Evolutionary conservation across 768 basidiomycete genomes (phyloP), one percentile per base, ranked within the genome.

Genomic region (Kwoniella dendrophila): DNA sequence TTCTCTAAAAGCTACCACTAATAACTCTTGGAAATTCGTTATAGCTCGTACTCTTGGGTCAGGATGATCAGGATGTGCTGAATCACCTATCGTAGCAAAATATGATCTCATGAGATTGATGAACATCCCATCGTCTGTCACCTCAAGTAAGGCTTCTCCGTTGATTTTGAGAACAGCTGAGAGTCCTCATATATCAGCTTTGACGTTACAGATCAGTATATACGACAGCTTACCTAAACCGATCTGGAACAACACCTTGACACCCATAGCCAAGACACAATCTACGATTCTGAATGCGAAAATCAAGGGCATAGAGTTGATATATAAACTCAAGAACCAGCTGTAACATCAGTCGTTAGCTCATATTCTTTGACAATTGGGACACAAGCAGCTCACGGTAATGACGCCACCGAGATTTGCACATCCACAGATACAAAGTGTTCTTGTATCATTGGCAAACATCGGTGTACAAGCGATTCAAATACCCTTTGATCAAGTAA

Each of bases 261-360:
- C 92, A 0, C 96, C 96, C 95, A 99, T 97, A 69, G 92, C 93
- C 81, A 97, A 88, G 82, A 97, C 94, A 77, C 94, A 97, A 76
- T 98, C 94, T 2, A 94, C 92, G 74, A 96, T 90, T 32, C 96
- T 86, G 83, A 96, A 99, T 0, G 95, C 95, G 73, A 98, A 99
- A 41, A 99, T 87, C 86, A 98, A 89, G 1, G 93, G 76, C 68
- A 76, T 73, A 18, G 68, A 79, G 44, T 68, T 71, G 57, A 85
- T 93, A 70, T 78, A 97, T 86, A 98, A 82, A 72, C 93, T 96
- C 77, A 99, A 81, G 83, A 99, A 99, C 95, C 95, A 99, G 1
- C 79, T 80, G 32, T 10, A 26, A 22, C 0, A 3, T 16, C 8
- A 26, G 16, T 34, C n/a, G 41, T 67, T 41, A 69, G 63, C 27